A percentile compares a stretch with the other conserved stretches of the same genome.
These are phyloP conservation scores for Pleomassaria siparia DNA, from an alignment of 2,329 filamentous ascomycete species.

Conservation along the genomic window DNA sequence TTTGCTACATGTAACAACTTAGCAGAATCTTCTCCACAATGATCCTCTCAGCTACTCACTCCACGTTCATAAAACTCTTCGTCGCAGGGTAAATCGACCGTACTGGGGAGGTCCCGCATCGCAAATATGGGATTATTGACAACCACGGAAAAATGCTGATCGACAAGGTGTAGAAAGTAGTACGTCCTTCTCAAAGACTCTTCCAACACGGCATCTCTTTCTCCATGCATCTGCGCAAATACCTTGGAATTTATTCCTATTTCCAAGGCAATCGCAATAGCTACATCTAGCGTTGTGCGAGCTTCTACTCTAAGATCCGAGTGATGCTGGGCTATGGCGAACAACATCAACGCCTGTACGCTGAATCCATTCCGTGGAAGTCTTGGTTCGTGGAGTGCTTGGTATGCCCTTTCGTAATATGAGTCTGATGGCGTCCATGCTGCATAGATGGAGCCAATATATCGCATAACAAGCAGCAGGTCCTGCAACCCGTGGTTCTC, in stretches of 20 bases:
- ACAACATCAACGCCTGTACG: constrained; percentile 75
- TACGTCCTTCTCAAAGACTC: constrained; percentile 86
- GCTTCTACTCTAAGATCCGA: constrained; percentile 67
- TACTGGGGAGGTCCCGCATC: constrained; percentile 63
- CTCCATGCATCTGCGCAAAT: constrained; percentile 66
- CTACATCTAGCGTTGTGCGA: constrained; percentile 66
- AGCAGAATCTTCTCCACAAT: background rate
- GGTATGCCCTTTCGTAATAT: constrained; percentile 24
- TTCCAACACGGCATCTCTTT: constrained; percentile 67
- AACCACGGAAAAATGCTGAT: constrained; percentile 79
- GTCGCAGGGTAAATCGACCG: constrained; percentile 77
- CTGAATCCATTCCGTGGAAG: constrained; percentile 50
- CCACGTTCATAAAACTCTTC: constrained; percentile 63
- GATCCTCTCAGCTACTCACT: constrained; percentile 23
- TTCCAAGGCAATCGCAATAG: constrained; percentile 70
- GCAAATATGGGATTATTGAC: constrained; percentile 69
- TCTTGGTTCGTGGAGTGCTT: constrained; percentile 19
- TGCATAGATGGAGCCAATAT: constrained; percentile 36
- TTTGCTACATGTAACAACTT: constrained; percentile 18
- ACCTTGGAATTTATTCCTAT: constrained; percentile 74
- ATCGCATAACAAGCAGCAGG: constrained; percentile 30
- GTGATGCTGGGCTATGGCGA: constrained; percentile 79
- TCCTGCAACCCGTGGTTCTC: constrained; percentile 23
- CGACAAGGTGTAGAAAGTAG: constrained; percentile 77
- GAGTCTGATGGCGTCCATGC: constrained; percentile 32